Conservation (phyloP, 2,329 filamentous ascomycete genomes). For the Neoascochyta sp. region DNA sequence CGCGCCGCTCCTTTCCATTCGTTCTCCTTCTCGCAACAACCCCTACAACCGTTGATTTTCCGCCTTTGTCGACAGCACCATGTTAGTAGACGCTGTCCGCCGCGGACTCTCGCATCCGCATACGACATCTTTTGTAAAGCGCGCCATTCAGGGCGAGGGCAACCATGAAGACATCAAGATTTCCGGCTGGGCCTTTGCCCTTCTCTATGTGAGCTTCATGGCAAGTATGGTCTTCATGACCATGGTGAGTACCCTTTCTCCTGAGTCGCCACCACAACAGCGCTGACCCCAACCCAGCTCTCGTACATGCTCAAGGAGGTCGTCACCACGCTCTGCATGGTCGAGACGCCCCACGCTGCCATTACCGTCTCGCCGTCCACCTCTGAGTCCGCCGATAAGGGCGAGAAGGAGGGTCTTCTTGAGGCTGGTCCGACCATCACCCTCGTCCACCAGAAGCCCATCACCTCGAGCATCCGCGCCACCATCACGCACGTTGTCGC, state of each 20-base stretch:
- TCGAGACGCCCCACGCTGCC: slow-evolving; percentile 58
- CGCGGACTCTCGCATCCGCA: slow-evolving; percentile 29
- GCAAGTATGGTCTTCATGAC: slow-evolving; percentile 42
- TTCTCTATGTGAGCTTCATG: slow-evolving; percentile 36
- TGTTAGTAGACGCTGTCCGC: slow-evolving; percentile 28
- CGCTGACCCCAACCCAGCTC: slow-evolving; percentile 19
- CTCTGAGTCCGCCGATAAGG: slow-evolving; percentile 39
- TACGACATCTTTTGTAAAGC: slow-evolving; percentile 25
- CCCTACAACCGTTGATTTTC: no score
- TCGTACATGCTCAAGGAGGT: slow-evolving; percentile 59
- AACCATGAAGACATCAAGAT: slow-evolving; percentile 20
- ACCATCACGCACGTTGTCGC: slow-evolving; percentile 60
- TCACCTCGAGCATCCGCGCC: slow-evolving; percentile 58
- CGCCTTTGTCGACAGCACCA: no score
- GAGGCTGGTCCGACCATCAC: slow-evolving; percentile 41
- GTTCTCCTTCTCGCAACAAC: no score
- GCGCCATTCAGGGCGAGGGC: slow-evolving; percentile 14
- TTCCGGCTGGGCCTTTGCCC: slow-evolving; percentile 25
- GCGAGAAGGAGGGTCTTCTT: slow-evolving; percentile 38
- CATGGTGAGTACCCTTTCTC: slow-evolving; percentile 33
- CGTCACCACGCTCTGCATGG: slow-evolving; percentile 59
- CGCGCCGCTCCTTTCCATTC: no score
- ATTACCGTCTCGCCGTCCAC: slow-evolving; percentile 50
- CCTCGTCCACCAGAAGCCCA: slow-evolving; percentile 52
- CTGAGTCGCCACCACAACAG: slow-evolving; percentile 2